Evolutionary conservation across 371 early-diverging fungal genomes (phyloP).

Genomic region (Mortierella sp.): DNA sequence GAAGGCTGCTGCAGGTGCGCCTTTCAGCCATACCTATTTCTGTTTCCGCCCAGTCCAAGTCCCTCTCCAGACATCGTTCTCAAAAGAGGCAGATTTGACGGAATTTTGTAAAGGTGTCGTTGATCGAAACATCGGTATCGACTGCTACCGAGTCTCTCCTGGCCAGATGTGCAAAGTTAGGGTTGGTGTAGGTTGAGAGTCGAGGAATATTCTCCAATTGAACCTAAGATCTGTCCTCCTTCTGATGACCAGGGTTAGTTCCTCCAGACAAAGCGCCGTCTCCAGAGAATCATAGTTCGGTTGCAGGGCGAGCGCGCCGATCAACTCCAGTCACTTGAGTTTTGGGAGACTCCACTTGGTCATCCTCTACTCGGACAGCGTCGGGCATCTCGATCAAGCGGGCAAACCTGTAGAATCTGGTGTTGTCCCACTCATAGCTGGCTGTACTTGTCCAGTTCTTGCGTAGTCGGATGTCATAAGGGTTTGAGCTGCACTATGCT

Average conservation of each 20-base stretch:
- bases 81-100: background rate
- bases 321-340: background rate
- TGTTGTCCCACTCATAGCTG: no score
- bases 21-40: background rate
- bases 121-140: background rate
- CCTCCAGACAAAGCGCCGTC: background rate
- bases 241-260: background rate
- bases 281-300: slow-evolving; percentile 21
- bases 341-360: slow-evolving; percentile 21
- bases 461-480: no score
- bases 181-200: background rate
- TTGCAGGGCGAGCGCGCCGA: slow-evolving; percentile 8
- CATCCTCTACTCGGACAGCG: no score
- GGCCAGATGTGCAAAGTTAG: background rate
- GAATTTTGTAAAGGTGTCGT: background rate
- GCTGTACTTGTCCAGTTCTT: no score
- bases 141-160: background rate
- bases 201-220: background rate
- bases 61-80: background rate
- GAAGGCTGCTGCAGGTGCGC: slow-evolving; percentile 9
- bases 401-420: no score
- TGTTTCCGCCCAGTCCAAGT: background rate
- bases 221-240: background rate
- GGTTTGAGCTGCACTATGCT: no score
- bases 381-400: no score